Base-by-base conservation (phyloP, 331 rosid genomes). In the Cydonia oblonga region DNA sequence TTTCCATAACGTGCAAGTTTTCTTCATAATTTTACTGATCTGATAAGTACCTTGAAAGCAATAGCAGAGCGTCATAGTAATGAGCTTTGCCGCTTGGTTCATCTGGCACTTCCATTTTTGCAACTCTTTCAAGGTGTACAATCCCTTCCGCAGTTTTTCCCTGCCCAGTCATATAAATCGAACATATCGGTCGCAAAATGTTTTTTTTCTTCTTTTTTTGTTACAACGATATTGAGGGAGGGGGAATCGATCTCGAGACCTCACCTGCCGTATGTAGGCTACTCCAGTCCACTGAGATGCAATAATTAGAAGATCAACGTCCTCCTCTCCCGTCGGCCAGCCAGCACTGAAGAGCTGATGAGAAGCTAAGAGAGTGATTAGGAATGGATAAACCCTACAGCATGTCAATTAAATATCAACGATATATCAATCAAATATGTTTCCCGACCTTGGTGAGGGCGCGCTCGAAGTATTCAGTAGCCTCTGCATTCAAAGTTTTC, bases 211-310 rank as follows among this genome's bases (percentile, higher is more conserved):
- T 0, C 1, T 10, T 9, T 38, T 38, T 38, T 38, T 2, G 7
- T 9, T 38, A 10, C 46, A 40, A 40, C 0, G 2, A 3, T 40
- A 40, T 40, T 40, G 46, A 40, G 46, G 46, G 15, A 11, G 46
- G 46, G 15, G 5, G 5, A 40, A 40, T 40, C 46, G 15, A 40
- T 40, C 46, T 40, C 5, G 15, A 40, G 15, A 3, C 29, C 83
- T 86, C 81, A 87, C 98, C 96, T 89, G 95, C 66, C 90, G 89
- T 72, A 81, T 86, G 77, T 76, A 81, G 42, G 89, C 89, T 77
- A 83, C 76, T 63, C 98, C 98, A 1, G 96, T 96, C 98, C 98
- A 93, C 70, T 85, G 90, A 59, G 96, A 91, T 32, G 96, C 85
- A 64, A 83, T 87, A 83, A 91, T 89, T 66, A 93, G 78, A 78